phyloP scores from a whole-genome alignment of 2,329 filamentous ascomycete genomes.

The Exophiala bonariae region DNA sequence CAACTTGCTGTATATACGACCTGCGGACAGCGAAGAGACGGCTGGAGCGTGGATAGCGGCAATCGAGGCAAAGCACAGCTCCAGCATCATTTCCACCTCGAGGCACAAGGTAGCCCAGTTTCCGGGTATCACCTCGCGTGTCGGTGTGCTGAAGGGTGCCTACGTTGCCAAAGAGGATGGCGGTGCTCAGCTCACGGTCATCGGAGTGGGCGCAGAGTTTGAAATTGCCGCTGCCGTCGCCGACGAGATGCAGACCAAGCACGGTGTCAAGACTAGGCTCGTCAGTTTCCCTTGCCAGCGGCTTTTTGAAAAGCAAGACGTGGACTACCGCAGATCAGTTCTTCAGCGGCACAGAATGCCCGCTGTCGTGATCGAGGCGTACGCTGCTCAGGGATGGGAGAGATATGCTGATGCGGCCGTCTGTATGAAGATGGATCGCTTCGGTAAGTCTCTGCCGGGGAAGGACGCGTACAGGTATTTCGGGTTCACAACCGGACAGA shows the following conservation, averaged over 20 bases:
- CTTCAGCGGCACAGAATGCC: constrained; percentile 38
- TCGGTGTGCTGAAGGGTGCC: constrained; percentile 38
- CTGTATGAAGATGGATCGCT: constrained; percentile 42
- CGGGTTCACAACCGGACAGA: too few relatives aligned
- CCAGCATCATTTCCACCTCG: constrained; percentile 41
- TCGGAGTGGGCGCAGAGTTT: constrained; percentile 51
- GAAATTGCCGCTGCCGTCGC: constrained; percentile 44
- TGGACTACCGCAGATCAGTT: constrained; percentile 44
- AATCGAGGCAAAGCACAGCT: constrained; percentile 37
- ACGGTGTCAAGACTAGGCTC: constrained; percentile 40
- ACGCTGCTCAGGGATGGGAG: constrained; percentile 50
- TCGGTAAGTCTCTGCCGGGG: constrained; percentile 37
- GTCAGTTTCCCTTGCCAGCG: constrained; percentile 50
- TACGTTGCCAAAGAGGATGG: constrained; percentile 39
- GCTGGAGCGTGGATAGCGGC: constrained; percentile 56
- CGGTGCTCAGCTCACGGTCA: constrained; percentile 45
- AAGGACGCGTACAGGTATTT: constrained; percentile 29
- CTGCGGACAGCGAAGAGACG: constrained; percentile 57
- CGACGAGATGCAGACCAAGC: constrained; percentile 38
- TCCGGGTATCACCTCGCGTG: constrained; percentile 32
- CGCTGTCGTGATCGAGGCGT: constrained; percentile 49
- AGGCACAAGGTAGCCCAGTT: constrained; percentile 44
- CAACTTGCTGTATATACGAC: constrained; percentile 59
- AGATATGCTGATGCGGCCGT: constrained; percentile 50
- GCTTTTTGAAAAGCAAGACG: constrained; percentile 47